phyloP scores from a whole-genome alignment of 257 asterid species.

The Nicotiana paniculata region DNA sequence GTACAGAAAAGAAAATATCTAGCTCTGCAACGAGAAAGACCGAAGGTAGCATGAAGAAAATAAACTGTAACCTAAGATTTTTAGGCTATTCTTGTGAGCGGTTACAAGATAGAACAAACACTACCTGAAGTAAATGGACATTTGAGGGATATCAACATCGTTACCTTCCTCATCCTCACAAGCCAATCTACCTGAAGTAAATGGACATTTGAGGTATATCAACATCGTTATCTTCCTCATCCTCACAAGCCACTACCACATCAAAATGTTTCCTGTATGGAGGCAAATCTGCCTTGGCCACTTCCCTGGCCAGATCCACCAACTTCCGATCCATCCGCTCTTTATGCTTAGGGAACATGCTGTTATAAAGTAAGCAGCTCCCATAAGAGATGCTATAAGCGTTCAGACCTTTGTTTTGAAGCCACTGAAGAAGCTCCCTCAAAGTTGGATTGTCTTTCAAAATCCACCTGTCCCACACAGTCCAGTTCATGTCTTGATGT shows the following conservation, averaged over 20 bases:
- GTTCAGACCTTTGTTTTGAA: slow-evolving; percentile 59
- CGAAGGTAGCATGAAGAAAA: not conserved
- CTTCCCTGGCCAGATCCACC: slow-evolving; percentile 62
- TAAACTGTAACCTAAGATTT: not conserved
- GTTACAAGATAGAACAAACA: slow-evolving; percentile 4
- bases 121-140: slow-evolving; percentile 66
- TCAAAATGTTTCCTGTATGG: slow-evolving; percentile 61
- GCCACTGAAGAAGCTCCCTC: slow-evolving; percentile 72
- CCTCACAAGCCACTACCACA: slow-evolving; percentile 85
- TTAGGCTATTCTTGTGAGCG: not conserved
- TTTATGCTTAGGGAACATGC: slow-evolving; percentile 80
- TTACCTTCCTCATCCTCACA: slow-evolving; percentile 90
- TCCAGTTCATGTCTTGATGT: slow-evolving; percentile 80
- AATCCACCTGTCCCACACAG: slow-evolving; percentile 91
- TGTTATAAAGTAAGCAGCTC: slow-evolving; percentile 68
- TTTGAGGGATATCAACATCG: slow-evolving; percentile 75
- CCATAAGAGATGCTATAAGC: slow-evolving; percentile 86
- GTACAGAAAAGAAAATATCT: not conserved
- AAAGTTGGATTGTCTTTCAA: slow-evolving; percentile 57
- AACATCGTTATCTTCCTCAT: slow-evolving; percentile 75
- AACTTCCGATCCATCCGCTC: slow-evolving; percentile 75
- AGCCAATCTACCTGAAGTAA: slow-evolving; percentile 55
- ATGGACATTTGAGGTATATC: slow-evolving; percentile 79
- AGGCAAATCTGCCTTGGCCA: slow-evolving; percentile 75
- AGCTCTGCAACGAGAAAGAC: slow-evolving; percentile 11